Percentiles rank a stretch among this genome's conserved stretches.
phyloP scores from a whole-genome alignment of 2,329 filamentous ascomycete genomes.

The Cordyceps cateniannulata region DNA sequence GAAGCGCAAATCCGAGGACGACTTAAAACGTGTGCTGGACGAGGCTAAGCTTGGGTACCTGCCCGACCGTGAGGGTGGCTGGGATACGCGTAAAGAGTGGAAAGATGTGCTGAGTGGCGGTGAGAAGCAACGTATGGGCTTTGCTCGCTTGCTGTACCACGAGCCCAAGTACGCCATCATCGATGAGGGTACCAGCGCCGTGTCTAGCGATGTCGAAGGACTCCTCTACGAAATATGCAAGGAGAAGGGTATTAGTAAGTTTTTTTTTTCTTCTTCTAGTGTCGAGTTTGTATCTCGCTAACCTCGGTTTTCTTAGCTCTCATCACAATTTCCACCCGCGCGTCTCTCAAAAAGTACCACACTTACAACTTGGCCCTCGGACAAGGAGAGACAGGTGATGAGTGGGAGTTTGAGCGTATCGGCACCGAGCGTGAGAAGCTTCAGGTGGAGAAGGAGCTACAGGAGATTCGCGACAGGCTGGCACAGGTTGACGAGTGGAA shows the following conservation, averaged over 20 bases:
- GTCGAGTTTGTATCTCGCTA: slow-evolving; percentile 13
- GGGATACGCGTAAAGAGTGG: slow-evolving; percentile 97
- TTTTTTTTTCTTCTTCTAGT: neutral
- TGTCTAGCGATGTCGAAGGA: slow-evolving; percentile 90
- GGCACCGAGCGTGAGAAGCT: slow-evolving; percentile 91
- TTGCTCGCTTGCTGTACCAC: slow-evolving; percentile 87
- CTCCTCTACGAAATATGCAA: slow-evolving; percentile 90
- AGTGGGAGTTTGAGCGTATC: slow-evolving; percentile 90
- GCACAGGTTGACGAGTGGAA: slow-evolving; percentile 82
- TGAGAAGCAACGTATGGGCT: slow-evolving; percentile 92
- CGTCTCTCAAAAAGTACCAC: slow-evolving; percentile 92
- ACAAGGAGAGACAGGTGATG: slow-evolving; percentile 70
- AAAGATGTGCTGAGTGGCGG: slow-evolving; percentile 96
- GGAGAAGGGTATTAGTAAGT: slow-evolving; percentile 82
- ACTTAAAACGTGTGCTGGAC: slow-evolving; percentile 72
- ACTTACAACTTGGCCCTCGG: slow-evolving; percentile 84
- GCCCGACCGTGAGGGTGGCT: slow-evolving; percentile 85
- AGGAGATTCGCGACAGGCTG: slow-evolving; percentile 74
- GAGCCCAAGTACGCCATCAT: slow-evolving; percentile 92
- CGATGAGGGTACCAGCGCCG: slow-evolving; percentile 91
- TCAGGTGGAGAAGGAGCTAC: slow-evolving; percentile 83
- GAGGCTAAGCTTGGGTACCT: slow-evolving; percentile 84
- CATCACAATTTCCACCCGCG: slow-evolving; percentile 92
- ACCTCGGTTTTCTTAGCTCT: slow-evolving; percentile 51
- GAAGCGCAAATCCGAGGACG: slow-evolving; percentile 67